Evolutionary conservation across 2,329 filamentous ascomycete species (phyloP), one percentile per base, ranked within the genome.

Genomic region (Amauroascus verrucosus): DNA sequence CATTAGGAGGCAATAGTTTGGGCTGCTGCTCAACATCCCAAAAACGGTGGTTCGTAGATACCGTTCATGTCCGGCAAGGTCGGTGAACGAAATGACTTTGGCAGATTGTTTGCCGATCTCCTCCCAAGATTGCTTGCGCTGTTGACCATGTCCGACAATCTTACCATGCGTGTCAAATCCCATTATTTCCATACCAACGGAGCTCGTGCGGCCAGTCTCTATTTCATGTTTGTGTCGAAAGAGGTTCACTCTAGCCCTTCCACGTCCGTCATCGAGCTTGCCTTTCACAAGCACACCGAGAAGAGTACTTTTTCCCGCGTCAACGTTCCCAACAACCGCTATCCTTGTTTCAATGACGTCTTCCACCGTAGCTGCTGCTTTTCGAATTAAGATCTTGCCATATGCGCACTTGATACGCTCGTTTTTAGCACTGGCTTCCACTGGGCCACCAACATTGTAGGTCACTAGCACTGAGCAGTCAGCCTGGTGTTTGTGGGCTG

Each of bases 201-300:
- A 96, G 66, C 88, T 95, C 8, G 93, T 98, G 59, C 93, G 80
- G 1, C 93, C 93, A 45, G 87, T 93, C 70, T 98, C 93, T 38
- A 97, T 86, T 71, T 98, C 93, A 65, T 98, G 93, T 71, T 98
- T 97, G 70, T 98, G 93, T 14, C 93, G 82, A 72, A 98, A 98
- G 11, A 98, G 81, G 60, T 95, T 97, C 49, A 98, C 87, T 57
- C 93, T 85, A 44, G 93, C 91, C 68, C 87, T 91, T 11, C 93
- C 93, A 65, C 93, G 81, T 14, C 93, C 93, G 70, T 98, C 93
- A 63, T 98, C 93, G 1, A 98, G 81, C 49, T 87, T 87, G 4
- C 93, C 93, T 70, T 97, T 97, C 6, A 97, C 93, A 5, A 98
- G 76, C 1, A 98, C 93, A 41, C 93, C 93, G 1, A 98, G 75